phyloP scores from a whole-genome alignment of 192 early-diverging fungal species.

The Entophlyctis luteolus region DNA sequence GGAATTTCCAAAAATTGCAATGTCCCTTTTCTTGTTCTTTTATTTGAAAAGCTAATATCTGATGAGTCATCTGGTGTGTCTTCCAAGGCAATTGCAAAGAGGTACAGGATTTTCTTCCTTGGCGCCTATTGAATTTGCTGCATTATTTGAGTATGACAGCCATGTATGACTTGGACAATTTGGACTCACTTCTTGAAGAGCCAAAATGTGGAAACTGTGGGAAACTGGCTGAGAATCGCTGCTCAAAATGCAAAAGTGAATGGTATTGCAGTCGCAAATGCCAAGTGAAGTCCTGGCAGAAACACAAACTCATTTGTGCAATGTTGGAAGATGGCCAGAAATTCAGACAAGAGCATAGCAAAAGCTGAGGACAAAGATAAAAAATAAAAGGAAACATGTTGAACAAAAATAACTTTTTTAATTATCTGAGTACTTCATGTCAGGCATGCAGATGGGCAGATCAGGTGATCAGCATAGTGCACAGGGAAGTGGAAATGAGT shows the following conservation, averaged over 20 bases:
- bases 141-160: slow-evolving; percentile 23
- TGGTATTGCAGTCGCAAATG: slow-evolving; percentile 53
- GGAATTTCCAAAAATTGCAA: neutral
- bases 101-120: neutral
- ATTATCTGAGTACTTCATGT: too few species aligned
- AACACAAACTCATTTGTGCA: slow-evolving; percentile 36
- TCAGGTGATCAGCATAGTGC: too few species aligned
- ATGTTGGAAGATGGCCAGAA: slow-evolving; percentile 14
- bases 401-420: neutral
- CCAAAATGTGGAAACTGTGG: slow-evolving; percentile 49
- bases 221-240: slow-evolving; percentile 38
- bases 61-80: slow-evolving; percentile 2
- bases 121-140: neutral
- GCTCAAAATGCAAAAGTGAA: slow-evolving; percentile 49
- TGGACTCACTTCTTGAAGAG: slow-evolving; percentile 36
- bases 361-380: neutral
- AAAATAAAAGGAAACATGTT: neutral
- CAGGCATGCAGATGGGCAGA: too few species aligned
- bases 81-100: slow-evolving; percentile 10
- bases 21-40: neutral
- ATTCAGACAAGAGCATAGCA: neutral
- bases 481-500: too few species aligned
- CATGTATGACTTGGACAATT: slow-evolving; percentile 41
- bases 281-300: slow-evolving; percentile 36
- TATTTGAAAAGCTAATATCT: slow-evolving; percentile 15